Evolutionary conservation across 495 filamentous ascomycete species (phyloP).

Genomic region (Aspergillus incahuasiensis): DNA sequence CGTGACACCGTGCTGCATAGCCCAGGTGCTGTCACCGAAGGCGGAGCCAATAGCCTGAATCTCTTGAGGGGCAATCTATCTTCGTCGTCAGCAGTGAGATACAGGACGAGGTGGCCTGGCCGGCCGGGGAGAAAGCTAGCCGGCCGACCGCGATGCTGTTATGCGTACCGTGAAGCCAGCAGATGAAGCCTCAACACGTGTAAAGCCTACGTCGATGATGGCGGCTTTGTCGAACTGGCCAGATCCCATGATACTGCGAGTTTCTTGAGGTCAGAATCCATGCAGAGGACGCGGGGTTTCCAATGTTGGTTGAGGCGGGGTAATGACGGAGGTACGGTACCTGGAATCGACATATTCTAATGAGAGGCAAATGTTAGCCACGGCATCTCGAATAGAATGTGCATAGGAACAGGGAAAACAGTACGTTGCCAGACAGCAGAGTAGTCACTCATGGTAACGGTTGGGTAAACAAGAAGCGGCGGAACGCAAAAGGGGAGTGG

Average conservation of each 20-base stretch:
- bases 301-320: conserved; percentile 15
- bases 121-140: neutral
- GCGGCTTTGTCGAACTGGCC: conserved; percentile 83
- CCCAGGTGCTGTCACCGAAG: conserved; percentile 28
- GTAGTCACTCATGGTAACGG: conserved; percentile 37
- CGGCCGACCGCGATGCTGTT: neutral
- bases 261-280: conserved; percentile 17
- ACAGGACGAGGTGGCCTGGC: neutral
- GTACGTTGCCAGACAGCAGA: conserved; percentile 55
- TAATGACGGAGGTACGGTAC: conserved; percentile 39
- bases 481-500: conserved; percentile 13
- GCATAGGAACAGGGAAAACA: neutral
- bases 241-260: conserved; percentile 69
- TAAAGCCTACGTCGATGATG: conserved; percentile 77
- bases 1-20: conserved; percentile 54
- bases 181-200: conserved; percentile 76
- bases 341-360: conserved; percentile 65
- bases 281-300: conserved; percentile 7
- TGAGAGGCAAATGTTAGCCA: conserved; percentile 19
- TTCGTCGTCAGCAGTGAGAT: neutral
- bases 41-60: conserved; percentile 31
- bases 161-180: conserved; percentile 63
- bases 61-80: conserved; percentile 37
- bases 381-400: neutral
- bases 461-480: conserved; percentile 19